These are phyloP conservation scores for Rheum nobile DNA, from an alignment of 148 eudicot species.

Conservation along the genomic window DNA sequence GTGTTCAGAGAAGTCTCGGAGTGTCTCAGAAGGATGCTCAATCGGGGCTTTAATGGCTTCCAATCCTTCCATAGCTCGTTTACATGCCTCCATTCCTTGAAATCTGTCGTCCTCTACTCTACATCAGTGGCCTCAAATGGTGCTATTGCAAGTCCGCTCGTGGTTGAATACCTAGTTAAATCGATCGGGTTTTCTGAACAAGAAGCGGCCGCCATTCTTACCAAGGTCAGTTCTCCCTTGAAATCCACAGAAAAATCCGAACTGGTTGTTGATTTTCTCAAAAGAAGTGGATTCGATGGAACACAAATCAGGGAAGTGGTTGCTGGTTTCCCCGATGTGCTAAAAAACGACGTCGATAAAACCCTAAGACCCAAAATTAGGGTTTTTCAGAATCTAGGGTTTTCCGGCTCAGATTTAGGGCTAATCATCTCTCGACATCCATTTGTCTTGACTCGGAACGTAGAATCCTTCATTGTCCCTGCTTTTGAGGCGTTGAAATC, in stretches of 20 bases:
- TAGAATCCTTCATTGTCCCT: slow-evolving; percentile 8
- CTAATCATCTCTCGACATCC: neutral
- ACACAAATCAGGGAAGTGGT: slow-evolving; percentile 14
- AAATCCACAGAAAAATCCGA: slow-evolving; percentile 8
- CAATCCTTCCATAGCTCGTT: too few species aligned
- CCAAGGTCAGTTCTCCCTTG: slow-evolving; percentile 6
- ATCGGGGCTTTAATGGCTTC: neutral
- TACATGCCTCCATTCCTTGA: neutral
- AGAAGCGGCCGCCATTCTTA: slow-evolving; percentile 12
- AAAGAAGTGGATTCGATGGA: slow-evolving; percentile 13
- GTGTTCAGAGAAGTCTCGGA: too few species aligned
- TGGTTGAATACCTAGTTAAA: slow-evolving; percentile 13
- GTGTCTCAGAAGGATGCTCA: neutral
- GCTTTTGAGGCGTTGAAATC: neutral
- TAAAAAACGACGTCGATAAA: slow-evolving; percentile 10
- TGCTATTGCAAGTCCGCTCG: neutral
- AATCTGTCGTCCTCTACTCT: neutral
- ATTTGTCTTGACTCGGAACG: neutral
- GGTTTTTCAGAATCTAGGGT: slow-evolving; percentile 10
- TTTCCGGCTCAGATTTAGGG: slow-evolving; percentile 3
- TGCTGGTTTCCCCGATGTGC: neutral
- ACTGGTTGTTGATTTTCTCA: slow-evolving; percentile 13
- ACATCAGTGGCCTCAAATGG: neutral
- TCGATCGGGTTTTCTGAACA: slow-evolving; percentile 19
- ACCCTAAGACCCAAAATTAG: slow-evolving; percentile 23